phyloP scores from a whole-genome alignment of 2,329 filamentous ascomycete species.

The Dothiorella sarmentorum region DNA sequence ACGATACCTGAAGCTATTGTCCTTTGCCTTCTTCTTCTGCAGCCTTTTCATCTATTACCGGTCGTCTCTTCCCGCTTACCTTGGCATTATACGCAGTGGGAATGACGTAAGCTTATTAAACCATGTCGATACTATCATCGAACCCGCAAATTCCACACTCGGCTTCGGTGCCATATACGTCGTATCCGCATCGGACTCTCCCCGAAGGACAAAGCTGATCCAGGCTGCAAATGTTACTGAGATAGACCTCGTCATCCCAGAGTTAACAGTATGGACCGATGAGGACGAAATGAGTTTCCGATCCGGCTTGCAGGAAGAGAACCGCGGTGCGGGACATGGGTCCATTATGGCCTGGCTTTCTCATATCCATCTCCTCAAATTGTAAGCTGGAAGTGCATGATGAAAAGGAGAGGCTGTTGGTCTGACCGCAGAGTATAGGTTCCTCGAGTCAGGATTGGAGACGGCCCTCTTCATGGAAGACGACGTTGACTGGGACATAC shows the following conservation, averaged over 20 bases:
- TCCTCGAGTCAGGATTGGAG: slow-evolving; percentile 40
- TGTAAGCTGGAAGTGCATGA: slow-evolving; percentile 33
- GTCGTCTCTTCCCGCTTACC: neutral
- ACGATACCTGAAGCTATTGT: neutral
- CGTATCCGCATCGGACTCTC: slow-evolving; percentile 36
- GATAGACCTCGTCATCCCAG: slow-evolving; percentile 41
- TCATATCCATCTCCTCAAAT: slow-evolving; percentile 40
- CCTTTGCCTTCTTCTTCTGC: neutral
- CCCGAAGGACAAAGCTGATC: slow-evolving; percentile 37
- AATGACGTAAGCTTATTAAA: neutral
- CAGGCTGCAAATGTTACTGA: slow-evolving; percentile 42
- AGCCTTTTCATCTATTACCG: neutral
- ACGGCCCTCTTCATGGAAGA: slow-evolving; percentile 45
- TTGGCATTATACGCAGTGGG: neutral
- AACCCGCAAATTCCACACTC: slow-evolving; percentile 31
- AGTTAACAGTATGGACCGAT: slow-evolving; percentile 42
- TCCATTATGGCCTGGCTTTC: slow-evolving; percentile 45
- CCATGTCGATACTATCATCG: neutral
- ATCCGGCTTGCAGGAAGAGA: neutral
- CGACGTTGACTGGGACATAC: slow-evolving; percentile 47
- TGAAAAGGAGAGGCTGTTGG: neutral
- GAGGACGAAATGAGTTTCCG: slow-evolving; percentile 24
- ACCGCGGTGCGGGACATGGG: slow-evolving; percentile 33
- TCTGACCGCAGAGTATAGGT: slow-evolving; percentile 28
- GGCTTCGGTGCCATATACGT: slow-evolving; percentile 40